Percentiles rank a stretch among this genome's conserved stretches.
Conservation (phyloP, 306 rosid species). For the Lathyrus tuberosus region DNA sequence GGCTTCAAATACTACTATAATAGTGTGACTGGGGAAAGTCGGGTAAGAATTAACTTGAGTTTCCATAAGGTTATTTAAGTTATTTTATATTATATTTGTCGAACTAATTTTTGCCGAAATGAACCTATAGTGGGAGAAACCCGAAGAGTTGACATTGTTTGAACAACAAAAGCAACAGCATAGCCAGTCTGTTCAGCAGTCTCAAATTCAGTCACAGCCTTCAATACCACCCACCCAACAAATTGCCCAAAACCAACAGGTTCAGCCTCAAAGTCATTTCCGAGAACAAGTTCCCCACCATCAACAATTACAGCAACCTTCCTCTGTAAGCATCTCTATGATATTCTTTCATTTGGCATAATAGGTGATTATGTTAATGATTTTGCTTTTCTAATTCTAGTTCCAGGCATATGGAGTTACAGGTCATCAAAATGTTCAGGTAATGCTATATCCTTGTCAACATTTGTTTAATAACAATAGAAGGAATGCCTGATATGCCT, state of each 20-base stretch:
- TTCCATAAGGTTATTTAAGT: slow-evolving; percentile 21
- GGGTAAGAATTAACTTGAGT: slow-evolving; percentile 55
- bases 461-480: slow-evolving; percentile 2
- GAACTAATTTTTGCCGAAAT: slow-evolving; percentile 34
- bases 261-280: slow-evolving; percentile 60
- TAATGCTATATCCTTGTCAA: slow-evolving; percentile 37
- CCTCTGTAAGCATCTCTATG: slow-evolving; percentile 49
- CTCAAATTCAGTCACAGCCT: slow-evolving; percentile 59
- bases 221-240: slow-evolving; percentile 58
- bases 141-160: slow-evolving; percentile 63
- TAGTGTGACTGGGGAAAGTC: slow-evolving; percentile 82
- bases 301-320: slow-evolving; percentile 64
- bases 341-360: slow-evolving; percentile 17
- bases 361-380: slow-evolving; percentile 39
- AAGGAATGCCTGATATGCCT: not conserved
- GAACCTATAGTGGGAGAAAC: slow-evolving; percentile 90
- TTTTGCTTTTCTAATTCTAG: slow-evolving; percentile 46
- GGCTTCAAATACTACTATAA: slow-evolving; percentile 90
- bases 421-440: slow-evolving; percentile 70
- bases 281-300: slow-evolving; percentile 61
- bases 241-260: slow-evolving; percentile 60
- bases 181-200: slow-evolving; percentile 59
- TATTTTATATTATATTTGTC: slow-evolving; percentile 29
- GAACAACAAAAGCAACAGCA: slow-evolving; percentile 75
- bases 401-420: slow-evolving; percentile 66